Conservation (phyloP, 2,329 filamentous ascomycete genomes). For the Calonectria honghensis region DNA sequence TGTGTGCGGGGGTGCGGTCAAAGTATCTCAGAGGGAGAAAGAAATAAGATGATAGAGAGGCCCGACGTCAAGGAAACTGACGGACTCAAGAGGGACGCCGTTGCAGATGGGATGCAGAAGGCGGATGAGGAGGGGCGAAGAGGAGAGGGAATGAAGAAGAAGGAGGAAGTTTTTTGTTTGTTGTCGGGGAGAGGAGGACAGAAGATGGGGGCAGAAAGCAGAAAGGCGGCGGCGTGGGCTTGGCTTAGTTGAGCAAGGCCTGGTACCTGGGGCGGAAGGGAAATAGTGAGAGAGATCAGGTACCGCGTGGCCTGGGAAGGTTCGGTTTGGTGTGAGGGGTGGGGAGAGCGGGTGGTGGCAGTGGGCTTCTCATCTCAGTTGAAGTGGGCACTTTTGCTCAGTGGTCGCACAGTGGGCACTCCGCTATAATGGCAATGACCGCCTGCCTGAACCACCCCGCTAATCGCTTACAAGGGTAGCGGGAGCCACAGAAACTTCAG, state of each 20-base stretch:
- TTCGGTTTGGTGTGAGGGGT: conserved; percentile 26
- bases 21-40: conserved; percentile 43
- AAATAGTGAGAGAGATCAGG: conserved; percentile 25
- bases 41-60: conserved; percentile 34
- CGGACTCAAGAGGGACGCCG: conserved; percentile 37
- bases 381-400: conserved; percentile 22
- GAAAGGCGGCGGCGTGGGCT: conserved; percentile 32
- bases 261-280: conserved; percentile 11
- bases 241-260: conserved; percentile 27
- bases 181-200: conserved; percentile 53
- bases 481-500: conserved; percentile 29
- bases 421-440: conserved; percentile 16
- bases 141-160: conserved; percentile 44
- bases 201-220: conserved; percentile 46
- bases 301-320: conserved; percentile 20
- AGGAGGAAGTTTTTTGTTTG: conserved; percentile 52
- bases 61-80: conserved; percentile 43
- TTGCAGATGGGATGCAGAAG: conserved; percentile 44
- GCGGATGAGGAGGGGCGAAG: conserved; percentile 39
- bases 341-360: conserved; percentile 32
- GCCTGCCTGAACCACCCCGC: conserved; percentile 20
- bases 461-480: conserved; percentile 15
- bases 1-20: conserved; percentile 56
- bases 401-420: conserved; percentile 24
- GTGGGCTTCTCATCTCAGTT: conserved; percentile 33